These are phyloP conservation scores for Wallacemonas sp. DNA, from an alignment of 208 protist species.

Conservation along the genomic window DNA sequence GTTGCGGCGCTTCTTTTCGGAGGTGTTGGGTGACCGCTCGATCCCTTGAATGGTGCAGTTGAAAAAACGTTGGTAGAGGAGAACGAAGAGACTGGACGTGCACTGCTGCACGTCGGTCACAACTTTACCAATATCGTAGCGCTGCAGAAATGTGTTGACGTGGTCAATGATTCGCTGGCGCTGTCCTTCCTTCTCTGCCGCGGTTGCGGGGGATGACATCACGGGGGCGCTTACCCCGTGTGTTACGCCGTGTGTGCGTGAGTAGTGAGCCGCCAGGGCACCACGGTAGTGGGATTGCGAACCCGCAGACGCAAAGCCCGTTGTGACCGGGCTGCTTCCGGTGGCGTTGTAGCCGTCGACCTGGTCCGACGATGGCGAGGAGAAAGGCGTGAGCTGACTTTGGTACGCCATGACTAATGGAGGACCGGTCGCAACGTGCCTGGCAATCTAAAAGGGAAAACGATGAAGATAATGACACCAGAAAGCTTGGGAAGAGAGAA, in stretches of 20 bases:
- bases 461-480: no score
- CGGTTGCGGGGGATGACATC: neutral
- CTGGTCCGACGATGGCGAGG: conserved; percentile 6
- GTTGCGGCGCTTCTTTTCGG: conserved; percentile 80
- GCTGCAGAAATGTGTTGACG: conserved; percentile 59
- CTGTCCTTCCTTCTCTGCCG: conserved; percentile 24
- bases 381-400: neutral
- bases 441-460: no score
- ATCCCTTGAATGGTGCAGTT: conserved; percentile 68
- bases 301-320: neutral
- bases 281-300: neutral
- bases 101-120: conserved; percentile 80
- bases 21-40: conserved; percentile 65
- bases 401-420: conserved; percentile 13
- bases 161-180: conserved; percentile 53
- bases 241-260: neutral
- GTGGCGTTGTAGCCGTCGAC: neutral
- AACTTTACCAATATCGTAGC: conserved; percentile 56
- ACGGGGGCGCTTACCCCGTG: neutral
- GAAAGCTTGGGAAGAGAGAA: no score
- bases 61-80: conserved; percentile 85
- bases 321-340: conserved; percentile 2
- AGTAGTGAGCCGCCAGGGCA: conserved; percentile 9
- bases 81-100: conserved; percentile 85
- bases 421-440: no score